Base-by-base conservation (phyloP, 768 basidiomycete species). In the Symmetrospora coprosmae region DNA sequence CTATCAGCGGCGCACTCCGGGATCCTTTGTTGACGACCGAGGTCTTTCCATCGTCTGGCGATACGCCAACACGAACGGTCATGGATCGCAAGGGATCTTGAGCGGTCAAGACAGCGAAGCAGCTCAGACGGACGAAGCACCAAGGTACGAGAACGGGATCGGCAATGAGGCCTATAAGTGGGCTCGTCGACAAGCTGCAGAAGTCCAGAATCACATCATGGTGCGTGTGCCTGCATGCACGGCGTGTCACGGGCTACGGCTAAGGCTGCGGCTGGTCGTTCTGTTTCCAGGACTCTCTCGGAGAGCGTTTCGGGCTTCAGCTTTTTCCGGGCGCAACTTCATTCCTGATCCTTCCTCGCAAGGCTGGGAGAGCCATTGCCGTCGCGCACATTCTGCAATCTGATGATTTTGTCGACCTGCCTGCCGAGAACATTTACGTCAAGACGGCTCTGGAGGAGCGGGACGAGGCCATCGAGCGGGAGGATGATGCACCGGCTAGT, bases 1-100 rank as follows among this genome's bases (percentile, higher is more conserved):
- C 68, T 89, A 88, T 74, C 81, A 85, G 4, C 87, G 90, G 72
- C 83, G 87, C 23, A 90, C 87, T 0, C 86, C 87, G 0, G 85
- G 84, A 1, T 82, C 86, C 2, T 86, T 85, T 69, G 79, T 89
- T 43, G 86, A 89, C 65, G 84, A 87, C 69, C 80, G 86, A 27
- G 81, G 84, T 34, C 83, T 86, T 0, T 87, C 85, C 9, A 74
- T 89, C 62, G 79, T 87, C 2, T 90, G 87, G 85, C 78, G 86
- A 0, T 90, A 83, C 77, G 87, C 84, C 82, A 83, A 81, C 0
- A 82, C 62, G 4, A 58, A 63, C 41, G 51, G 50, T 27, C 50
- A 66, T 11, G 62, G 37, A 23, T 17, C n/a, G n/a, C n/a, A n/a
- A n/a, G n/a, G n/a, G n/a, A n/a, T n/a, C n/a, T n/a, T n/a, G n/a